phyloP scores from a whole-genome alignment of 306 rosid species.

The Fragaria vesca region DNA sequence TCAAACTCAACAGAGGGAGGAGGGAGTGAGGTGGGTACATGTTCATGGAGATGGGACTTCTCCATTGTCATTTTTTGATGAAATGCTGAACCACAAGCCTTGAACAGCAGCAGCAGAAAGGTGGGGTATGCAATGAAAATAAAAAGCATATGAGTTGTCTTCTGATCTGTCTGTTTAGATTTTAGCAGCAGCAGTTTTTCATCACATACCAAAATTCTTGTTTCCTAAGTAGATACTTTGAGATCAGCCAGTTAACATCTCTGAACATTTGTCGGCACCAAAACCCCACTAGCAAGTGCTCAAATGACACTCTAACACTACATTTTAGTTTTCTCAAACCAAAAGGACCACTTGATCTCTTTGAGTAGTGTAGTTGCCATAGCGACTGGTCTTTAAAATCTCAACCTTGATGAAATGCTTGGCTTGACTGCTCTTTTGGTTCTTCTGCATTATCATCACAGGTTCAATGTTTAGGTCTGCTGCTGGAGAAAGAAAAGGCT shows the following conservation, averaged over 20 bases:
- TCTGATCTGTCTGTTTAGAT: conserved; percentile 18
- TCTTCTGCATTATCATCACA: conserved; percentile 18
- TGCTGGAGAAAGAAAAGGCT: conserved; percentile 17
- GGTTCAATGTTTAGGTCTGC: conserved; percentile 26
- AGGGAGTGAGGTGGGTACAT: conserved; percentile 3
- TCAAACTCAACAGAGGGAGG: background rate
- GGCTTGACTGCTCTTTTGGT: conserved; percentile 11
- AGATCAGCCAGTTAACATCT: conserved; percentile 35
- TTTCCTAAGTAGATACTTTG: conserved; percentile 32
- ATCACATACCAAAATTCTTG: conserved; percentile 18
- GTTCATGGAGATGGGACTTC: conserved; percentile 30
- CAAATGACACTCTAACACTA: conserved; percentile 7
- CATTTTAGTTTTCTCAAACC: conserved; percentile 1
- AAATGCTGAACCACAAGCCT: conserved; percentile 26
- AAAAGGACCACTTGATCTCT: conserved; percentile 4
- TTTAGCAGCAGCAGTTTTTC: conserved; percentile 23
- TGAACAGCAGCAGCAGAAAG: conserved; percentile 19
- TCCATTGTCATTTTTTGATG: conserved; percentile 26
- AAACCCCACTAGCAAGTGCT: conserved; percentile 16
- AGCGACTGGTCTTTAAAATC: background rate
- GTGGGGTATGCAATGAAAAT: conserved; percentile 30
- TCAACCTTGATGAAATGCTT: conserved; percentile 2
- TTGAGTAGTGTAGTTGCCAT: conserved; percentile 3
- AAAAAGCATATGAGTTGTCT: conserved; percentile 32
- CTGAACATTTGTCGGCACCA: conserved; percentile 26